These are phyloP conservation scores for Climacium dendroides DNA, from an alignment of 225 moss, liverwort and hornwort species.

Conservation along the genomic window DNA sequence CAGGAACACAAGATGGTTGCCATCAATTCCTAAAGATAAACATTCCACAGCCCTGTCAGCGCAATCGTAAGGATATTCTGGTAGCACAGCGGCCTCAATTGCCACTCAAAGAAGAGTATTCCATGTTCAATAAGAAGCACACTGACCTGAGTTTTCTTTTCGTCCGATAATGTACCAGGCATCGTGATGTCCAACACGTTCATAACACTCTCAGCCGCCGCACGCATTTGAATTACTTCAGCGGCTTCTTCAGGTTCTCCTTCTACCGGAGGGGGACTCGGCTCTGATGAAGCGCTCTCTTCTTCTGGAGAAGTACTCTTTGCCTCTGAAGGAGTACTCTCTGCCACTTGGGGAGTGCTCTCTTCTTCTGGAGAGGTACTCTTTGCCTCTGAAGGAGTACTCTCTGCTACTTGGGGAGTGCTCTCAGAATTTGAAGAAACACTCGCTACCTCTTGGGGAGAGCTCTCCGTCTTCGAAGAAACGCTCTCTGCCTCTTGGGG, in stretches of 20 bases:
- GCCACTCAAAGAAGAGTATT: not conserved
- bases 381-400: not conserved
- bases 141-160: slow-evolving; percentile 64
- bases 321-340: not conserved
- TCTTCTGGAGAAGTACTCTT: not conserved
- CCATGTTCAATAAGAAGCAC: not conserved
- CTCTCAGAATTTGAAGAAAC: not conserved
- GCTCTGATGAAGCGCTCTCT: not conserved
- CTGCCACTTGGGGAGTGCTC: not conserved
- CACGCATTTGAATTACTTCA: slow-evolving; percentile 37
- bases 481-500: not conserved
- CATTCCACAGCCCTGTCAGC: not conserved
- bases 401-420: not conserved
- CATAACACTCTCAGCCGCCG: slow-evolving; percentile 83
- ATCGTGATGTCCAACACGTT: slow-evolving; percentile 91
- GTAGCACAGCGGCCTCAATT: not conserved
- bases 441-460: not conserved
- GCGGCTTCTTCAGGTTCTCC: slow-evolving; percentile 47
- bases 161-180: slow-evolving; percentile 67
- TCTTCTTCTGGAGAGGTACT: not conserved
- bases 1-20: not conserved
- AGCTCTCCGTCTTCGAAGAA: not conserved
- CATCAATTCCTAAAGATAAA: not conserved
- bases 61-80: not conserved
- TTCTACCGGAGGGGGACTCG: slow-evolving; percentile 6